Evolutionary conservation across 176 grass and related monocot species (phyloP).

Genomic region (Canna indica): DNA sequence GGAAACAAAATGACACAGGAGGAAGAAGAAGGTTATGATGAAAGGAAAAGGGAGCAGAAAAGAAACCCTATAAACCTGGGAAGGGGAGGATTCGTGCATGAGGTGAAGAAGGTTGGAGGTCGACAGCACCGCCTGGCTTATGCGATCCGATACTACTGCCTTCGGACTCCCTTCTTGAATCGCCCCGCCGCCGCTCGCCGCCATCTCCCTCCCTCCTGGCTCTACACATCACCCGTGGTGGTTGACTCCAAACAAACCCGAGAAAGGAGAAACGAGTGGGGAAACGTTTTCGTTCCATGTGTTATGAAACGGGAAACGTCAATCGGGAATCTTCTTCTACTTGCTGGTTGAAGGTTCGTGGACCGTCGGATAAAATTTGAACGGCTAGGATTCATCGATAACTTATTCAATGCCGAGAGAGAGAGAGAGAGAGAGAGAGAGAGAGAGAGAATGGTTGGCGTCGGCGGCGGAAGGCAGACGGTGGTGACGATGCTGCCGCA

Average conservation of each 20-base stretch:
- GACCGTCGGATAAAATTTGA: not conserved
- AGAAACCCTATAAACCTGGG: constrained; percentile 34
- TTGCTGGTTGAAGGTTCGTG: not conserved
- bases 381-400: not conserved
- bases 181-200: constrained; percentile 21
- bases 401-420: not conserved
- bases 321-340: not conserved
- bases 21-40: not conserved
- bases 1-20: not conserved
- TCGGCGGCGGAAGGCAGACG: constrained; percentile 47
- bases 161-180: constrained; percentile 31
- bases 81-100: constrained; percentile 80
- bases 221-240: not conserved
- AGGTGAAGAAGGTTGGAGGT: constrained; percentile 85
- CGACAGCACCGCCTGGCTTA: constrained; percentile 65
- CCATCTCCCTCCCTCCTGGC: constrained; percentile 22
- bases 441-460: constrained; percentile 23
- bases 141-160: constrained; percentile 47
- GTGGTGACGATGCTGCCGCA: constrained; percentile 49
- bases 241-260: not conserved
- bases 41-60: not conserved
- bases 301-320: not conserved
- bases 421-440: not conserved
- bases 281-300: not conserved
- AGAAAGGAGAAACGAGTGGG: not conserved